These are phyloP conservation scores for Hypoxylon perforatum DNA, from an alignment of 495 filamentous ascomycete genomes.

Conservation along the genomic window DNA sequence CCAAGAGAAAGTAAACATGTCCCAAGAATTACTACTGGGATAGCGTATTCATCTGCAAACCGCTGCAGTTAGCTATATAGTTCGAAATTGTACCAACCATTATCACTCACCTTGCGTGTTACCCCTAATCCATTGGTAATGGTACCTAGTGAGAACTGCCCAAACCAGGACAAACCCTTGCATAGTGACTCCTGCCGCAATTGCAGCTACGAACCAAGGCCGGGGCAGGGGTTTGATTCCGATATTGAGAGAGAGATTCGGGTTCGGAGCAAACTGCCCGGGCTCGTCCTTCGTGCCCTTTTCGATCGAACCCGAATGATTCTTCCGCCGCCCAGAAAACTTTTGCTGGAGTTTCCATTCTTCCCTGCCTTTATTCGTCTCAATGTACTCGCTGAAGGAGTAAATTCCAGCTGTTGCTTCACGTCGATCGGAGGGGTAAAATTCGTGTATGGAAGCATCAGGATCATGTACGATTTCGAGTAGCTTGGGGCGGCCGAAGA, in stretches of 20 bases:
- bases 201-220: background rate
- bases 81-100: too few relatives aligned
- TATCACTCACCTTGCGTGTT: too few relatives aligned
- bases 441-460: conserved; percentile 43
- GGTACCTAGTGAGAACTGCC: too few relatives aligned
- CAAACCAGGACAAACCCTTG: too few relatives aligned
- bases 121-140: too few relatives aligned
- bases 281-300: conserved; percentile 13
- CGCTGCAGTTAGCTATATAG: too few relatives aligned
- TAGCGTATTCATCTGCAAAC: too few relatives aligned
- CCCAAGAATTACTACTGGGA: too few relatives aligned
- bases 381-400: conserved; percentile 38
- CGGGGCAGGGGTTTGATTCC: conserved; percentile 47
- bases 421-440: too few relatives aligned
- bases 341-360: background rate
- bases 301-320: background rate
- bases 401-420: conserved; percentile 30
- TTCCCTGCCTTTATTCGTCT: conserved; percentile 14
- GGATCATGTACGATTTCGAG: conserved; percentile 47
- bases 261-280: conserved; percentile 56
- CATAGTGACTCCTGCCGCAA: background rate
- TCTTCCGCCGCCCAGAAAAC: background rate
- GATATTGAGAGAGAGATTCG: conserved; percentile 62
- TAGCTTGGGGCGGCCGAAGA: conserved; percentile 48
- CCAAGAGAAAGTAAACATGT: too few relatives aligned